A percentile compares a stretch with the other conserved stretches of the same genome.
These are phyloP conservation scores for Musa acuminata DNA, from an alignment of 176 grass and related monocot genomes.

Conservation along the genomic window DNA sequence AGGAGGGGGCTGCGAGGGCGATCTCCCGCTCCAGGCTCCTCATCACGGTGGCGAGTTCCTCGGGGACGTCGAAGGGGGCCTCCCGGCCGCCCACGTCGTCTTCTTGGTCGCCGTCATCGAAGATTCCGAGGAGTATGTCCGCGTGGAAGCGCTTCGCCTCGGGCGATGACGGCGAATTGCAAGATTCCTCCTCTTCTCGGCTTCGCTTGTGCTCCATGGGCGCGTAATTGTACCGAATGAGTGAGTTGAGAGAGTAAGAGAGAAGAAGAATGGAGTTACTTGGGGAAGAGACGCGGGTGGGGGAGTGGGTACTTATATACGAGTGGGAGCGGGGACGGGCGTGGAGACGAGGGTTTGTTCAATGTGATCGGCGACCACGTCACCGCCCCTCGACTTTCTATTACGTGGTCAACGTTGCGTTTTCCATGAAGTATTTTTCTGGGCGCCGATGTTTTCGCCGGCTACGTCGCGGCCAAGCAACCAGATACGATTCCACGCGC, in stretches of 20 bases:
- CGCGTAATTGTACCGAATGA: no score
- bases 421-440: neutral
- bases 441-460: neutral
- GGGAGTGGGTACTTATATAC: neutral
- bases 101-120: neutral
- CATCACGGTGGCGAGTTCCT: constrained; percentile 3
- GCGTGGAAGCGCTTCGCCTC: neutral
- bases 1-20: neutral
- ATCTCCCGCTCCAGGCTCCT: constrained; percentile 6
- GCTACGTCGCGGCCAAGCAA: neutral
- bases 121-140: neutral
- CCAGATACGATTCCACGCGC: neutral
- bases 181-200: neutral
- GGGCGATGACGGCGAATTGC: neutral
- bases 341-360: no score
- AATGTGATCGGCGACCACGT: neutral
- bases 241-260: neutral
- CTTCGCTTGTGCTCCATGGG: neutral
- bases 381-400: neutral
- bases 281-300: neutral
- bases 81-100: neutral
- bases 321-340: neutral
- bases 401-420: neutral
- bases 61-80: neutral
- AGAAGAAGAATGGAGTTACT: no score